Base-by-base conservation (phyloP, 257 asterid species). In the Paulownia fortunei region DNA sequence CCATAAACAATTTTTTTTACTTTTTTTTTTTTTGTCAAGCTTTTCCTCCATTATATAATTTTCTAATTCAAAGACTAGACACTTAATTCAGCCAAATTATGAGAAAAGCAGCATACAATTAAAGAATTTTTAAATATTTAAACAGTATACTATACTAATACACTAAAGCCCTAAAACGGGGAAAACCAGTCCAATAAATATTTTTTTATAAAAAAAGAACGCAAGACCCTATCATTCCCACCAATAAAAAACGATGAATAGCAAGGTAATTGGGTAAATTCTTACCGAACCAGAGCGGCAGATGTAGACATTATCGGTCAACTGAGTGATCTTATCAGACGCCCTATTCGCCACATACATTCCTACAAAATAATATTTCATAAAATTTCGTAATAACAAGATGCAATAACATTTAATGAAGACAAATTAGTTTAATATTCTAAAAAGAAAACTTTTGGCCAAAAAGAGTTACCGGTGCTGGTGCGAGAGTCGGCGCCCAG, bases 301-400 rank as follows among this genome's bases (percentile, higher is more conserved):
- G 36, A 94, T 55, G 84, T 91, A 91, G 77, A 94, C 98, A 77
- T 94, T 94, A 56, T 94, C 98, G 2, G 98, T 94, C 76, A 94
- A 78, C 82, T 91, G 91, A 3, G 97, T 94, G 71, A 92, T 92
- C 89, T 92, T 92, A 79, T 94, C 95, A 1, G 97, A 92, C 2
- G 98, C 98, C 88, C 99, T 90, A 84, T 94, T 94, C 41, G 98
- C 99, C 73, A 94, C 98, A 85, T 92, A 94, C 96, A 92, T 81
- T 42, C 92, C 92, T 88, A 52, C 81, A 86, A 79, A n/a, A 72
- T 71, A 7, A 52, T 34, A 59, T 58, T 36, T 5, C 65, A 21
- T 0, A 13, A 46, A 36, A 64, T 19, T 2, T 69, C 65, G 19
- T 1, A 11, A 69, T 39, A 37, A 23, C 36, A 51, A 60, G 26